Conservation (phyloP, 768 basidiomycete genomes). For the Kwoniella botswanensis region DNA sequence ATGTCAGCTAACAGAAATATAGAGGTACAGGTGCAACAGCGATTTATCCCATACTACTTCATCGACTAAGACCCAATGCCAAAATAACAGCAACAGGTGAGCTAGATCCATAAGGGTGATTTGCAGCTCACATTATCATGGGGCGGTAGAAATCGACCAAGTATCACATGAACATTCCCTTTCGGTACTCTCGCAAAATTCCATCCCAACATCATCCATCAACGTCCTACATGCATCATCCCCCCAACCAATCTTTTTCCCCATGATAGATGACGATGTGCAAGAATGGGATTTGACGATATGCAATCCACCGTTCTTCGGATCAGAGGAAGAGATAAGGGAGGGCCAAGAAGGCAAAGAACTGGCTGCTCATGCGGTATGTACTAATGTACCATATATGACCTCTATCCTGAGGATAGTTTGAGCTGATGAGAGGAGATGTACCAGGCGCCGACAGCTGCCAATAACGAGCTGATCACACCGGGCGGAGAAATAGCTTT, state of each 20-base stretch:
- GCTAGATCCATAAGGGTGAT: background rate
- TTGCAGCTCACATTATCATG: background rate
- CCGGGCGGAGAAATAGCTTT: conserved; percentile 83
- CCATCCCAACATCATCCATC: conserved; percentile 64
- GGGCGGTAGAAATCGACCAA: conserved; percentile 70
- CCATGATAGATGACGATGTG: conserved; percentile 46
- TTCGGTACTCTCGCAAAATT: conserved; percentile 67
- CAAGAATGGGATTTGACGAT: conserved; percentile 70
- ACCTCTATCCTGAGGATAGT: background rate
- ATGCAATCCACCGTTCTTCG: conserved; percentile 97
- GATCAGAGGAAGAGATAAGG: conserved; percentile 71
- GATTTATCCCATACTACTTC: conserved; percentile 77
- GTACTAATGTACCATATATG: conserved; percentile 40
- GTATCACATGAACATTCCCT: conserved; percentile 66
- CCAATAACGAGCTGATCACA: conserved; percentile 85
- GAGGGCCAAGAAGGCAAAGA: conserved; percentile 70
- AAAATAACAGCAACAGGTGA: conserved; percentile 40
- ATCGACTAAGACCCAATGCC: conserved; percentile 30
- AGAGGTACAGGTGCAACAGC: conserved; percentile 91
- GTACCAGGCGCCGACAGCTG: conserved; percentile 79
- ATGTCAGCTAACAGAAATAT: background rate
- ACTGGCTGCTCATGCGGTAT: conserved; percentile 71
- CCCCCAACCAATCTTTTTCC: conserved; percentile 63
- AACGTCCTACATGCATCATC: conserved; percentile 56
- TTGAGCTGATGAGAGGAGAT: background rate